Evolutionary conservation across 2,329 filamentous ascomycete genomes (phyloP).

Genomic region (Colletotrichum orchidophilum): DNA sequence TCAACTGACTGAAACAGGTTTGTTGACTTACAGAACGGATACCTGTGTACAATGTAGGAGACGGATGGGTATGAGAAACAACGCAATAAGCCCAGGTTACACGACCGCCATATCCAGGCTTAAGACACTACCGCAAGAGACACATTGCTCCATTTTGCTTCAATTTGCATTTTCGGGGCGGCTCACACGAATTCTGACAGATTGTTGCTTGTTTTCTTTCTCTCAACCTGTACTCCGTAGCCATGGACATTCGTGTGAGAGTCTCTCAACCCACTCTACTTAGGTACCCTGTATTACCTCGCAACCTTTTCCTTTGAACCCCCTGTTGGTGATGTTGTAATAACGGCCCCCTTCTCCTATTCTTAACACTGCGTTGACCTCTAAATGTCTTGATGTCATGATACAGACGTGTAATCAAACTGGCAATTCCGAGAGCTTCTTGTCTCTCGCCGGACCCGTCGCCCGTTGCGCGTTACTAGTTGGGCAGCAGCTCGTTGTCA

Average conservation of each 20-base stretch:
- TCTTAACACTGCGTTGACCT: background rate
- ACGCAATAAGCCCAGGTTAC: background rate
- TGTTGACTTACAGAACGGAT: background rate
- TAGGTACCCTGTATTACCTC: background rate
- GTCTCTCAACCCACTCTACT: too few species aligned
- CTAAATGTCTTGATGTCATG: background rate
- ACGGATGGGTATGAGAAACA: background rate
- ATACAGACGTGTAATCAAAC: background rate
- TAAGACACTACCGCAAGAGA: conserved; percentile 2
- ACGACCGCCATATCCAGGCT: background rate
- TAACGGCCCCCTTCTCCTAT: background rate
- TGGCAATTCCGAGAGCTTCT: background rate
- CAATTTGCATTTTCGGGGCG: background rate
- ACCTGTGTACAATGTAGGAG: background rate
- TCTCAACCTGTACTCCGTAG: background rate
- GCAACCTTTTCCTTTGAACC: background rate
- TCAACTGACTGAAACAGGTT: background rate
- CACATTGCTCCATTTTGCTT: background rate
- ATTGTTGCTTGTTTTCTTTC: background rate
- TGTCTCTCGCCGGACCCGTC: background rate
- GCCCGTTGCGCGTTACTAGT: background rate
- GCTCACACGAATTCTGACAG: background rate
- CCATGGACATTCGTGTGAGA: too few species aligned
- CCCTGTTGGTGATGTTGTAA: background rate
- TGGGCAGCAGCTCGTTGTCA: conserved; percentile 10